Conservation (phyloP, 192 early-diverging fungal species). For the Backusella luteola region DNA sequence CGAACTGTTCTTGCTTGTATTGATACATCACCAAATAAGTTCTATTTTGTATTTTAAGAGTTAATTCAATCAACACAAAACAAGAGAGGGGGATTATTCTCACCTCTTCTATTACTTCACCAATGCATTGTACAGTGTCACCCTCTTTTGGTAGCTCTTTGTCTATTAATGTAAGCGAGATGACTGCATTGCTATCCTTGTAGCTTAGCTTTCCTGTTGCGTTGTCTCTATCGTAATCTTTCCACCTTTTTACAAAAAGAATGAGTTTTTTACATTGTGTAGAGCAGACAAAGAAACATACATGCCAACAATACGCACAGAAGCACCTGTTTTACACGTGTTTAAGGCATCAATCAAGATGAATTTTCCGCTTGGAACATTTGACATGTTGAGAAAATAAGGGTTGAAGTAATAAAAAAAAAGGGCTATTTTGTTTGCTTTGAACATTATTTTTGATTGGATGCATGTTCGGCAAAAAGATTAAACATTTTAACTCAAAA, state of each 20-base stretch:
- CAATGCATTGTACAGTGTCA: conserved; percentile 9
- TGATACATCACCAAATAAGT: neutral
- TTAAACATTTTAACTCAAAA: neutral
- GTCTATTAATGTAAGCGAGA: neutral
- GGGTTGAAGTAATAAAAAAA: neutral
- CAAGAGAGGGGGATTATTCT: neutral
- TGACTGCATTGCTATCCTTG: neutral
- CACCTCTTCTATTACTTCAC: conserved; percentile 7
- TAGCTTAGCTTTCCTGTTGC: neutral
- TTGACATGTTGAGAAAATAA: neutral
- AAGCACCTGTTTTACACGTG: neutral
- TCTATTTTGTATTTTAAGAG: neutral
- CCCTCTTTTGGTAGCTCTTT: neutral
- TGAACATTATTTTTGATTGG: neutral
- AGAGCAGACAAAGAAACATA: neutral
- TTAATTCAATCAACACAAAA: too few species aligned
- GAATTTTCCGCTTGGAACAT: neutral
- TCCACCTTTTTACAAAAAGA: neutral
- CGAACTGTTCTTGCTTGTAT: neutral
- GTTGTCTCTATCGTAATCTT: neutral
- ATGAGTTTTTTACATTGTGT: too few species aligned
- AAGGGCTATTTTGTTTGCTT: neutral
- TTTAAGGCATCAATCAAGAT: neutral
- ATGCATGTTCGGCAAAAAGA: too few species aligned
- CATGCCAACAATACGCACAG: conserved; percentile 1